Evolutionary conservation across 2,329 filamentous ascomycete genomes (phyloP), one percentile per base, ranked within the genome.

Genomic region (Cercospora brassicicola): DNA sequence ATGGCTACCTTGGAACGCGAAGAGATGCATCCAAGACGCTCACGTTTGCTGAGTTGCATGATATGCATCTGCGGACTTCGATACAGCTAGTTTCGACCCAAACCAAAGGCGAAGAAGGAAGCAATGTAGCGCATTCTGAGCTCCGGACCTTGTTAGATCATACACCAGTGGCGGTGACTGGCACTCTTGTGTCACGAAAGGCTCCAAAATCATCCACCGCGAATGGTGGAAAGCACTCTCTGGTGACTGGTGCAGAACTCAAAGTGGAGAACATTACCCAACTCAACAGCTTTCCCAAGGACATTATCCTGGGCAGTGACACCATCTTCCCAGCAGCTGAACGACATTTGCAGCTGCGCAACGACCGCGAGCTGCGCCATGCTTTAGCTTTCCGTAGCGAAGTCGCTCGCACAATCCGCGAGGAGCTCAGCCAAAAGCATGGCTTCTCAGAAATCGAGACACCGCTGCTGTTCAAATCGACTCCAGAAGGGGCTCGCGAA

Each of bases 401-500:
- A 71, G 84, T 90, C 3, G 83, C 82, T 4, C 83, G 84, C 67
- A 80, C 84, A 33, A 88, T 84, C 70, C 84, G 85, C 56, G 76
- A 83, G 8, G 83, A 86, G 65, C 82, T 93, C 33, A 82, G 85
- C 26, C 71, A 74, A 15, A 78, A 83, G 4, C 83, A 84, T 28
- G 85, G 84, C 1, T 94, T 94, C 75, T 83, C 86, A 11, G 91
- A 98, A 73, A 87, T 98, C 33, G 95, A 99, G 78, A 99, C 95
- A 0, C 95, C 95, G 0, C 82, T 97, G 3, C 85, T 99, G 0
- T 99, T 99, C 86, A 99, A 98, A 79, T 97, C 95, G 0, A 99
- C 95, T 0, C 93, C 95, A 0, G 95, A 99, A 81, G 95, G 95
- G 0, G 96, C 95, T 0, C 86, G 94, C 59, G 95, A 99, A 78